A percentile compares a stretch with the other conserved stretches of the same genome.
Evolutionary conservation across 352 stramenopile species (phyloP).

Genomic region (Phytophthora litchii): DNA sequence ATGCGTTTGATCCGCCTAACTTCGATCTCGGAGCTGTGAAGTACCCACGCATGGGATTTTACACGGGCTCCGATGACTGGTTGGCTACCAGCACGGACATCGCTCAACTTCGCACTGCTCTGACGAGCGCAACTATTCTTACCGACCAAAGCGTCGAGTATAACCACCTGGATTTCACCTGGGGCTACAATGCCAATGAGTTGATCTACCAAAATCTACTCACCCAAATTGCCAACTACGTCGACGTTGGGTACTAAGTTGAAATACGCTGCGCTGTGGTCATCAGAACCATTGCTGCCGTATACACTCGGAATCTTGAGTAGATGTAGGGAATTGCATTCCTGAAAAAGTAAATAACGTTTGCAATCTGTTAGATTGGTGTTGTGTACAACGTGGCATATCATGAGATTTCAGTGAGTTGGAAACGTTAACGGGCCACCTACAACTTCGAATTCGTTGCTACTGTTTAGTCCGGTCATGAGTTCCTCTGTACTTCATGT

Average conservation of each 20-base stretch:
- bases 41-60: slow-evolving; percentile 61
- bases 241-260: slow-evolving; percentile 55
- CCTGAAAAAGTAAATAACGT: too few species aligned
- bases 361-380: too few species aligned
- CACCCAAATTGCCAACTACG: slow-evolving; percentile 56
- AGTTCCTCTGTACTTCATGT: too few species aligned
- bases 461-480: background rate
- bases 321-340: background rate
- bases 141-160: slow-evolving; percentile 52
- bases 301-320: background rate
- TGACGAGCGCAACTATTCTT: slow-evolving; percentile 58
- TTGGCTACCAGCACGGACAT: slow-evolving; percentile 55
- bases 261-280: background rate
- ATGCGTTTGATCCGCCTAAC: slow-evolving; percentile 47
- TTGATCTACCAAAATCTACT: slow-evolving; percentile 65
- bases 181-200: slow-evolving; percentile 61
- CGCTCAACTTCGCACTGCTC: slow-evolving; percentile 43
- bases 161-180: slow-evolving; percentile 79
- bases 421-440: background rate
- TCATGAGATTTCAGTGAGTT: background rate
- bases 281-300: background rate
- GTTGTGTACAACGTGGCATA: too few species aligned
- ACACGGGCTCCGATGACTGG: slow-evolving; percentile 56
- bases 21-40: slow-evolving; percentile 51
- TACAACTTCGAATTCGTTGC: slow-evolving; percentile 11